phyloP scores from a whole-genome alignment of 176 grass and related monocot genomes.

The Eragrostis nindensis region DNA sequence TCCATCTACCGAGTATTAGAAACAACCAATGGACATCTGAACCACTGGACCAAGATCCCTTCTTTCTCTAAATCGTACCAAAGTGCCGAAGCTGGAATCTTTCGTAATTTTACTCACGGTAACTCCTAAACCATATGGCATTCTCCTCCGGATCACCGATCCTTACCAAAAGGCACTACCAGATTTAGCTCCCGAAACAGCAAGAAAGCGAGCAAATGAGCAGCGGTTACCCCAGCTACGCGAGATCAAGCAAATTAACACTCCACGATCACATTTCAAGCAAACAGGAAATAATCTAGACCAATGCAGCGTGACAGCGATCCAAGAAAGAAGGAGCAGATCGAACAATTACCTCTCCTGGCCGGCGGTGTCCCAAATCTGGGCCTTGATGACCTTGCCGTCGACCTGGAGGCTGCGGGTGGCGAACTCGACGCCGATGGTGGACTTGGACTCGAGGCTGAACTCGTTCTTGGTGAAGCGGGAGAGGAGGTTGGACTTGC shows the following conservation, averaged over 20 bases:
- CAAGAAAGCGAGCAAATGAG: conserved; percentile 10
- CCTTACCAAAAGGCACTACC: neutral
- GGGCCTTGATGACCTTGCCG: conserved; percentile 76
- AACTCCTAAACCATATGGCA: neutral
- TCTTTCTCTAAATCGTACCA: conserved; percentile 21
- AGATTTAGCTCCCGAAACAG: conserved; percentile 27
- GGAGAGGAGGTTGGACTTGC: conserved; percentile 95
- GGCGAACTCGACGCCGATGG: conserved; percentile 98
- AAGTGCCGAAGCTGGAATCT: neutral
- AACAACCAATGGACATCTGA: conserved; percentile 36
- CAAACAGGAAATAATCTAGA: conserved; percentile 34
- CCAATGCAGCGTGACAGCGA: neutral
- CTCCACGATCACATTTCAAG: conserved; percentile 2
- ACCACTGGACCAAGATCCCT: conserved; percentile 38
- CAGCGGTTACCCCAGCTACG: neutral
- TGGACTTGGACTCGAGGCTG: conserved; percentile 96
- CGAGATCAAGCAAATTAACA: conserved; percentile 21
- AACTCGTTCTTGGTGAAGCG: conserved; percentile 99
- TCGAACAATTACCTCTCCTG: conserved; percentile 62
- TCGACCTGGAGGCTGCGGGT: conserved; percentile 79
- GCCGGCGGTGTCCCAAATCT: conserved; percentile 84
- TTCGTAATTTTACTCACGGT: neutral
- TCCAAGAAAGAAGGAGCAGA: neutral
- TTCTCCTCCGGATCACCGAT: neutral
- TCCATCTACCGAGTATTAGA: neutral